Evolutionary conservation across 179 eudicot species (phyloP).

Genomic region (Corrigiola litoralis): DNA sequence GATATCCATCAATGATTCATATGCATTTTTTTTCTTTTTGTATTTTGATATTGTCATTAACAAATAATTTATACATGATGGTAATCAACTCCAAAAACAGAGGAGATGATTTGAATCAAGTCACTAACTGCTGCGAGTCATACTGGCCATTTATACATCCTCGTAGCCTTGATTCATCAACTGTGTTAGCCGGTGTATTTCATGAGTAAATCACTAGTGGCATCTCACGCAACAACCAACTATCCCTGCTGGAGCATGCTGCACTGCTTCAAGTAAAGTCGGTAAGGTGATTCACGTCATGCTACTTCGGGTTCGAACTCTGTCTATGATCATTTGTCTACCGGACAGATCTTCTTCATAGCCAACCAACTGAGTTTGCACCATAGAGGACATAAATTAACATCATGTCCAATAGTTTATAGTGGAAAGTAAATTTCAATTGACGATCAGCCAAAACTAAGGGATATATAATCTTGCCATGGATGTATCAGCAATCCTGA

Average conservation of each 20-base stretch:
- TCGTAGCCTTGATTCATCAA: background rate
- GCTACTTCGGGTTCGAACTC: conserved; percentile 69
- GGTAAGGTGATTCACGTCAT: conserved; percentile 20
- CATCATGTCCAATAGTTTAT: background rate
- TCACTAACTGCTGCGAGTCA: too few relatives aligned
- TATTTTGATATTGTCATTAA: too few relatives aligned
- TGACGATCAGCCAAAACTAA: background rate
- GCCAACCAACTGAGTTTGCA: conserved; percentile 64
- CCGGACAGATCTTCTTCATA: conserved; percentile 92
- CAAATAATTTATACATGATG: too few relatives aligned
- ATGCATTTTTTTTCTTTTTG: too few relatives aligned
- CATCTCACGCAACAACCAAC: conserved; percentile 3
- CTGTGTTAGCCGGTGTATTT: background rate
- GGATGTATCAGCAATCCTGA: background rate
- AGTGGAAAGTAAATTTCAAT: background rate
- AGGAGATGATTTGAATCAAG: too few relatives aligned
- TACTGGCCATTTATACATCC: too few relatives aligned
- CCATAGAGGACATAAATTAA: conserved; percentile 3
- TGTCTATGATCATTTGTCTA: conserved; percentile 85
- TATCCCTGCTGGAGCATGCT: background rate
- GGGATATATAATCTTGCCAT: background rate
- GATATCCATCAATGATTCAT: too few relatives aligned
- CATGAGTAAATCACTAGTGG: background rate
- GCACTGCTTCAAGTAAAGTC: background rate
- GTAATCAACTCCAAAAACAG: too few relatives aligned